Evolutionary conservation across 2,329 filamentous ascomycete species (phyloP).

Genomic region (Amphichorda felina): DNA sequence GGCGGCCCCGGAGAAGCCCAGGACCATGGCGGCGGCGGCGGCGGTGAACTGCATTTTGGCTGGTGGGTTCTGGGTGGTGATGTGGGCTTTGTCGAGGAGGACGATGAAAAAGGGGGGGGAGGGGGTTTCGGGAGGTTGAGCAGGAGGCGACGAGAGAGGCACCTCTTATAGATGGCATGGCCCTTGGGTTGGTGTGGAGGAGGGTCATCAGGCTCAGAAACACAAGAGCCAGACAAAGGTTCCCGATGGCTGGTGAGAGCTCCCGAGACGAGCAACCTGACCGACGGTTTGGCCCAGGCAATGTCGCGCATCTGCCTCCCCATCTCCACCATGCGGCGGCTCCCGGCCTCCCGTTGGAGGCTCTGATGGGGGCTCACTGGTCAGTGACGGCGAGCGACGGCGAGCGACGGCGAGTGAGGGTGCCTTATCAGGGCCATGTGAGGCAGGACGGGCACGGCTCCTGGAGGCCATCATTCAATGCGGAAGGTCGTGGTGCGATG

Average conservation of each 20-base stretch:
- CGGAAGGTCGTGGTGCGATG: background rate
- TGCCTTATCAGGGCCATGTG: too few species aligned
- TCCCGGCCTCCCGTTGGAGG: too few species aligned
- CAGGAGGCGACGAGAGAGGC: too few species aligned
- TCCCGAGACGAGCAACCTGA: background rate
- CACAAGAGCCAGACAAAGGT: background rate
- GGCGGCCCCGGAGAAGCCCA: too few species aligned
- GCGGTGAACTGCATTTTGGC: constrained; percentile 13
- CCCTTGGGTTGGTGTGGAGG: too few species aligned
- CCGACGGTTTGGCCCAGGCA: too few species aligned
- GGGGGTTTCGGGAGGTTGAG: background rate
- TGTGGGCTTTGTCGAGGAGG: background rate
- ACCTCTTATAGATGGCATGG: background rate
- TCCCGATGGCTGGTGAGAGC: background rate
- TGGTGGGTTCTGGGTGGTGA: background rate
- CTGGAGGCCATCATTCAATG: background rate
- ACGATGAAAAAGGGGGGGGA: background rate
- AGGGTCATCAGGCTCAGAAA: background rate
- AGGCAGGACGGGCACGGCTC: too few species aligned
- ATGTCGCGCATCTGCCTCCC: too few species aligned
- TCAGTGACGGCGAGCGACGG: too few species aligned
- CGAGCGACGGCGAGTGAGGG: too few species aligned
- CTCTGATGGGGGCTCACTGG: too few species aligned
- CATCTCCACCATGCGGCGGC: too few species aligned
- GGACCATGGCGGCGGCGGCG: constrained; percentile 10